Base-by-base conservation (phyloP, 2,329 filamentous ascomycete species). In the Dactylellina haptotyla region DNA sequence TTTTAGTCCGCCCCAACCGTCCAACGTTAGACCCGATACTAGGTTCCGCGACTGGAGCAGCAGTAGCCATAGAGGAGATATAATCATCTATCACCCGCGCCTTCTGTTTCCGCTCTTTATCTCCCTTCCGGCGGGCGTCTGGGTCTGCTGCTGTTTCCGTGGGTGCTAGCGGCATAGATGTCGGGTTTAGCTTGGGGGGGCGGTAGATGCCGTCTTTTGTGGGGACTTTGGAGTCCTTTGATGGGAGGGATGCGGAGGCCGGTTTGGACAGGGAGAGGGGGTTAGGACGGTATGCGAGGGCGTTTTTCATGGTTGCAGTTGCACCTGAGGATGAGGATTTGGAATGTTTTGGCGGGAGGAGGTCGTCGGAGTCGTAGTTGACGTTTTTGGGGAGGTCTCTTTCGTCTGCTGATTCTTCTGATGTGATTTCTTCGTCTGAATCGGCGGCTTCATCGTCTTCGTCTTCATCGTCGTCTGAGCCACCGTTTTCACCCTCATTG, bases 11-110 rank as follows among this genome's bases (percentile, higher is more conserved):
- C 78, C 88, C 87, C 80, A 88, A 88, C 9, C 63, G 37, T 12
- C 45, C 53, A 14, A 67, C 63, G 43, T 75, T 75, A 65, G 91
- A 95, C 72, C 95, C 96, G 78, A 99, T 96, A 77, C 90, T 96
- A 62, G 94, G 93, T 80, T 96, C 87, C 0, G 93, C 91, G 67
- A 92, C 82, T 0, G 95, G 95, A 1, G 92, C 92, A 4, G 86
- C 82, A 0, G 92, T 93, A 70, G 98, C 85, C 50, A 71, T 58
- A 81, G 99, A 95, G 16, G 90, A 88, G 75, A 99, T 88, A 78
- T 96, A 99, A 79, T 98, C 94, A 79, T 98, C 93, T 79, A 99
- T 88, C 0, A 93, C 92, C 50, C 89, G 88, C 0, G 93, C 97
- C 79, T 91, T 91, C 74, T 87, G 85, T 34, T 39, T 58, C 14